phyloP scores from a whole-genome alignment of 78 protist genomes.

The Dictyostelium citrinum region DNA sequence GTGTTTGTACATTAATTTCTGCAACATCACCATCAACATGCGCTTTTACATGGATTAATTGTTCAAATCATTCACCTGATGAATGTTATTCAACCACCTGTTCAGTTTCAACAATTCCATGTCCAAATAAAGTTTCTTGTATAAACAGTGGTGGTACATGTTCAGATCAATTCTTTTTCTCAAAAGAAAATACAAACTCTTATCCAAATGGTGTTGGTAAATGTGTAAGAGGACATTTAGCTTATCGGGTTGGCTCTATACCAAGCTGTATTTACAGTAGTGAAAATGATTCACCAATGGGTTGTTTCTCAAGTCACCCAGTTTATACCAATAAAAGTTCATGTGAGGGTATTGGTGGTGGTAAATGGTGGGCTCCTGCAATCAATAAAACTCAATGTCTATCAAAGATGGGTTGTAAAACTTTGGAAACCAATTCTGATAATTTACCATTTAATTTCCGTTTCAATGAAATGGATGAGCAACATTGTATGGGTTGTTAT shows the following conservation, averaged over 20 bases:
- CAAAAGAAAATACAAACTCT: too few species aligned
- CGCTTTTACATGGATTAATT: not conserved
- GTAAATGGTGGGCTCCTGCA: constrained; percentile 26
- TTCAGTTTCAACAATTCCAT: not conserved
- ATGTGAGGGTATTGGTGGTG: too few species aligned
- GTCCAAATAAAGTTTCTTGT: not conserved
- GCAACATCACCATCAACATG: not conserved
- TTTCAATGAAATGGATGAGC: constrained; percentile 26
- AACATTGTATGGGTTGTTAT: not conserved
- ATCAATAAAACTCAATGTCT: not conserved
- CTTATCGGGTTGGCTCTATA: not conserved
- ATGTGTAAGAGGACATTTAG: constrained; percentile 21
- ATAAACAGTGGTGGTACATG: not conserved
- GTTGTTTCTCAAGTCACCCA: not conserved
- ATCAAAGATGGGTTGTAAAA: not conserved
- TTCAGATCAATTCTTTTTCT: constrained; percentile 22
- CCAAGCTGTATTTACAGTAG: constrained; percentile 13
- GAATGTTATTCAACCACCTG: not conserved
- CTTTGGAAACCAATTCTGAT: not conserved
- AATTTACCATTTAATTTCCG: constrained; percentile 17
- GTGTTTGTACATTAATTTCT: not conserved
- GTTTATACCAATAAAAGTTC: too few species aligned
- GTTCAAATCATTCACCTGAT: not conserved
- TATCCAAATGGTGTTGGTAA: constrained; percentile 25
- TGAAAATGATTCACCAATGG: constrained; percentile 61